These are phyloP conservation scores for Naegleria fowleri DNA, from an alignment of 208 protist genomes.

Conservation along the genomic window DNA sequence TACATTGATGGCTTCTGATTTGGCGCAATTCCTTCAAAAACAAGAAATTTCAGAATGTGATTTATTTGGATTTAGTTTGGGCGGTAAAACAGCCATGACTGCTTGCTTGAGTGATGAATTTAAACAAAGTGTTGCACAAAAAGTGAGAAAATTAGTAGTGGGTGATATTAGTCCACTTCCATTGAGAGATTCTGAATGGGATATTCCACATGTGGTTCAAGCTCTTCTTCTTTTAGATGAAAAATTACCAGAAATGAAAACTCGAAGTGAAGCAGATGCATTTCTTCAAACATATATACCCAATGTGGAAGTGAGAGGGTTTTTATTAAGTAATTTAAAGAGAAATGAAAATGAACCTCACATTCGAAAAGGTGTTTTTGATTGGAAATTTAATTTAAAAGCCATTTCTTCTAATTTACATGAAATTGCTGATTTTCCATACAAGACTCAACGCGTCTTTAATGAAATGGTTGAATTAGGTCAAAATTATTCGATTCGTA, in stretches of 20 bases:
- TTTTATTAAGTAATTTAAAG: conserved; percentile 13
- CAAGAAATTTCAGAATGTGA: not conserved
- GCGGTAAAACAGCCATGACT: not conserved
- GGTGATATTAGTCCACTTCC: not conserved
- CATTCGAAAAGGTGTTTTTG: not conserved
- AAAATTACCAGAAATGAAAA: not conserved
- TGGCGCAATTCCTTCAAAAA: not conserved
- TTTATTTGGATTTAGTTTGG: conserved; percentile 13
- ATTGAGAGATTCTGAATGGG: not conserved
- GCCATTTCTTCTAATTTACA: not conserved
- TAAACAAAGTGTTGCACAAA: not conserved
- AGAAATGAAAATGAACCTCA: not conserved
- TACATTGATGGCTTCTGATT: not conserved
- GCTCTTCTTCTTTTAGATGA: not conserved
- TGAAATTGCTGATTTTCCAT: not conserved
- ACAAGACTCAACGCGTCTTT: not conserved
- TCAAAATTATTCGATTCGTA: not conserved
- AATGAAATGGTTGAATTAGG: not conserved
- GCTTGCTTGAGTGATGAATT: not conserved
- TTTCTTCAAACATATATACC: not conserved
- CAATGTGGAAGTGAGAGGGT: not conserved
- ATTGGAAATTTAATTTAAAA: conserved; percentile 17
- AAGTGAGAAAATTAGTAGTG: not conserved
- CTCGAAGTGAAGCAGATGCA: not conserved
- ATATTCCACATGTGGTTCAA: not conserved